Percentiles rank a stretch among this genome's conserved stretches.
These are phyloP conservation scores for Mycena haematopus DNA, from an alignment of 768 basidiomycete genomes.

Conservation along the genomic window DNA sequence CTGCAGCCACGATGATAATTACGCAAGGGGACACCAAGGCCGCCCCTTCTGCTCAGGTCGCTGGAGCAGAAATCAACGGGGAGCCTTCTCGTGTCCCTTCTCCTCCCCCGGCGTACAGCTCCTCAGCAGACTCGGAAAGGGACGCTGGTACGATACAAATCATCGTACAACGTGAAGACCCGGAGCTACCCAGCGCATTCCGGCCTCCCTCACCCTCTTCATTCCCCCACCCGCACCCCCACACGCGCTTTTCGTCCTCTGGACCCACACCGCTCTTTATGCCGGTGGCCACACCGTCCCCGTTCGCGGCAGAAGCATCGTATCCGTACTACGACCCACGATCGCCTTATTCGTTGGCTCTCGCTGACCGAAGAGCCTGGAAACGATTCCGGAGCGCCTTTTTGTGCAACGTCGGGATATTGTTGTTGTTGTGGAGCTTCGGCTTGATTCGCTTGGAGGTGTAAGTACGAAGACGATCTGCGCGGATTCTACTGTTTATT, in stretches of 20 bases:
- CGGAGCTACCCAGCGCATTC: constrained; percentile 28
- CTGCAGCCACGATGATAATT: constrained; percentile 12
- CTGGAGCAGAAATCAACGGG: not conserved
- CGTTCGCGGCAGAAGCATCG: not conserved
- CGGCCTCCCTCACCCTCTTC: constrained; percentile 29
- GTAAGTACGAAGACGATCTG: too few species aligned
- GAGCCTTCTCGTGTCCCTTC: constrained; percentile 8
- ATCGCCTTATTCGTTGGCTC: constrained; percentile 27
- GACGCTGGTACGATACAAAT: not conserved
- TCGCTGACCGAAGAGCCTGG: constrained; percentile 23
- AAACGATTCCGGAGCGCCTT: constrained; percentile 25
- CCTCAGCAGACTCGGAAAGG: not conserved
- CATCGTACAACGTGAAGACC: constrained; percentile 1
- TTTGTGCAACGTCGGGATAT: constrained; percentile 4
- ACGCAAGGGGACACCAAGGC: constrained; percentile 7
- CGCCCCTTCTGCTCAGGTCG: not conserved
- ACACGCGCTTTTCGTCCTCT: constrained; percentile 7
- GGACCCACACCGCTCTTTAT: constrained; percentile 27
- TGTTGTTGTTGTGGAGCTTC: constrained; percentile 21
- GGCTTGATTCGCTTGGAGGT: constrained; percentile 17
- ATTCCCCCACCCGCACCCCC: constrained; percentile 25
- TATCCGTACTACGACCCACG: constrained; percentile 32
- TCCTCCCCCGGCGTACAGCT: constrained; percentile 23
- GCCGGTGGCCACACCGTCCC: constrained; percentile 1
- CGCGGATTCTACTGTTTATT: not conserved